Conservation (phyloP, 2,329 filamentous ascomycete species). For the Ramularia endophylla region DNA sequence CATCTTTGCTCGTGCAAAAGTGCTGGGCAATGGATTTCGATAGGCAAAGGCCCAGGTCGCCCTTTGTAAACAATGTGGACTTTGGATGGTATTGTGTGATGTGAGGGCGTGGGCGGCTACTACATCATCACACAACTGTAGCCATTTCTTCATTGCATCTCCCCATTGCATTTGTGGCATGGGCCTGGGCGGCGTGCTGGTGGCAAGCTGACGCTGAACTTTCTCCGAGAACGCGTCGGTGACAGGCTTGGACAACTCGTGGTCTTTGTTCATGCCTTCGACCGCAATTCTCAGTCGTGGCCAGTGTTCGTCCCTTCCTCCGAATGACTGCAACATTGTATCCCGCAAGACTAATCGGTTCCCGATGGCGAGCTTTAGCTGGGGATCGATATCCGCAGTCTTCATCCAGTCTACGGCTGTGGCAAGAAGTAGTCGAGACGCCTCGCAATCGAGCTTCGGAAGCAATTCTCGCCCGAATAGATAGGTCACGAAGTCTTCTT, state of each 20-base stretch:
- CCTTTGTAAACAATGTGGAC: constrained; percentile 22
- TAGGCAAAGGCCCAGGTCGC: constrained; percentile 60
- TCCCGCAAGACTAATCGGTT: constrained; percentile 61
- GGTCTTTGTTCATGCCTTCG: constrained; percentile 51
- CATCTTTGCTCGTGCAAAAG: constrained; percentile 66
- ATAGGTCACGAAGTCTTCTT: constrained; percentile 95
- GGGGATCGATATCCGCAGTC: constrained; percentile 4
- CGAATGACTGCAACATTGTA: constrained; percentile 48
- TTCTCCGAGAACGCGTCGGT: constrained; percentile 82
- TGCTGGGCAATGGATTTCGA: constrained; percentile 64
- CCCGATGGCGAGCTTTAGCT: constrained; percentile 20
- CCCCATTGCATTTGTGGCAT: constrained; percentile 73
- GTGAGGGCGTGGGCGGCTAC: constrained; percentile 44
- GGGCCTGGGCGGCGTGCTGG: constrained; percentile 85
- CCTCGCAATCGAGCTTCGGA: constrained; percentile 52
- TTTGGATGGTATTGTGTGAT: constrained; percentile 14
- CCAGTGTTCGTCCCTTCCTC: constrained; percentile 35
- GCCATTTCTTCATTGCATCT: constrained; percentile 64
- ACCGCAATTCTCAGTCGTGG: constrained; percentile 26
- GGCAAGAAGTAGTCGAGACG: constrained; percentile 51
- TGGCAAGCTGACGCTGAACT: constrained; percentile 84
- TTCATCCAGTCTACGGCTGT: constrained; percentile 50
- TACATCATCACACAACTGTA: constrained; percentile 65
- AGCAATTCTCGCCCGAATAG: constrained; percentile 78
- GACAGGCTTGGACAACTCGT: constrained; percentile 58